Base-by-base conservation (phyloP, 352 stramenopile species). In the Phytophthora boehmeriae region DNA sequence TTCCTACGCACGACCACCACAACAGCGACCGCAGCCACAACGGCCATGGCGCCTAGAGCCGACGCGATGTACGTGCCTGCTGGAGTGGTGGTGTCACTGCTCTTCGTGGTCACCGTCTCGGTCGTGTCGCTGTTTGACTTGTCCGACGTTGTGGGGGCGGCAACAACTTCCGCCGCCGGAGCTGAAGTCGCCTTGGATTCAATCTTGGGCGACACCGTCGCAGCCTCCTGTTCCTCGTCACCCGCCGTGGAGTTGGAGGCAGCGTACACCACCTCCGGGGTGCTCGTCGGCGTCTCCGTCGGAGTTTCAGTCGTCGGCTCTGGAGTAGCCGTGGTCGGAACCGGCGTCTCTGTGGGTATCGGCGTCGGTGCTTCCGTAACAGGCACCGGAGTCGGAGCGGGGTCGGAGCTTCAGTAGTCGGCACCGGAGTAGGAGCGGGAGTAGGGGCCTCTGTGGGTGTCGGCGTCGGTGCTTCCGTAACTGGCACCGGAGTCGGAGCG, bases 1-100 rank as follows among this genome's bases (percentile, higher is more conserved):
- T 86, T 86, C 53, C 74, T 76, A 53, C 75, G 79, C 20, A 80
- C 47, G 5, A 79, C 59, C 42, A 84, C 66, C 47, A 83, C 65
- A 5, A 69, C 65, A 30, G 57, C 49, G n/a, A 71, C 43, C n/a
- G 54, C 68, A 5, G 53, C 71, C 11, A 69, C 23, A 4, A 67
- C 57, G 8, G 59, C 68, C 9, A 71, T 52, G 20, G 51, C 56
- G 28, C 66, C 58, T 5, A 77, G 23, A 8, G 30, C 53, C 17
- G 51, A 54, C 5, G 51, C 48, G 8, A 75, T 39, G 30, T 56
- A 56, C 1, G 43, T 66, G 13, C 46, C 60, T 4, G 59, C 17
- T 5, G 53, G 41, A 20, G 54, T 45, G 16, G 28, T 44, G 10
- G 19, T 4, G 30, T 39, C 19, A 23, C 44, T 30, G 45, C 42